Evolutionary conservation across 768 basidiomycete species (phyloP).

Genomic region (Megacollybia marginata): DNA sequence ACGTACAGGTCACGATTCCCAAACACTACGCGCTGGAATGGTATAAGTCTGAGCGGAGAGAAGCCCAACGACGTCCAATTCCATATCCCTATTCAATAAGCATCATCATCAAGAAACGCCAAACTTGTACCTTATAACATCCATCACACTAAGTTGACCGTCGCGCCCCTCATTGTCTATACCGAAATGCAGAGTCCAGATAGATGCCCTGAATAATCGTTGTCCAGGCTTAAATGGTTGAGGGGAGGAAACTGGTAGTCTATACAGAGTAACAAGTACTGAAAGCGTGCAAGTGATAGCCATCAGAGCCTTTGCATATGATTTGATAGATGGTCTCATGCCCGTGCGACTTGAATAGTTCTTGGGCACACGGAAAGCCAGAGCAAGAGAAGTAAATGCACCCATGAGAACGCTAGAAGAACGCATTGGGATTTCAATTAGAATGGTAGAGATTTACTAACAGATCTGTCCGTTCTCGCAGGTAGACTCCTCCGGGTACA

Average conservation of each 20-base stretch:
- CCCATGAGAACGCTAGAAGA: constrained; percentile 40
- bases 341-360: constrained; percentile 1
- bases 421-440: background rate
- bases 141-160: constrained; percentile 61
- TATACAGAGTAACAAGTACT: constrained; percentile 45
- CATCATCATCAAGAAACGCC: background rate
- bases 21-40: constrained; percentile 54
- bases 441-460: constrained; percentile 26
- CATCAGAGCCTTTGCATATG: constrained; percentile 26
- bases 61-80: constrained; percentile 79
- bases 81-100: constrained; percentile 50
- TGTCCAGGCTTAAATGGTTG: constrained; percentile 55
- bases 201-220: constrained; percentile 70
- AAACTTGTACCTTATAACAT: constrained; percentile 29
- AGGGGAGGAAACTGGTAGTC: constrained; percentile 41
- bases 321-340: constrained; percentile 13
- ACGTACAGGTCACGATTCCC: constrained; percentile 79
- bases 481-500: constrained; percentile 68
- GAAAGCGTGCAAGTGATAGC: constrained; percentile 37
- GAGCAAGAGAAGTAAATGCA: constrained; percentile 44
- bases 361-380: constrained; percentile 37
- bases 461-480: constrained; percentile 75
- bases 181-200: constrained; percentile 93
- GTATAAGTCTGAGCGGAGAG: constrained; percentile 19
- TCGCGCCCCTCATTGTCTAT: constrained; percentile 67